Percentiles rank a stretch among this genome's conserved stretches.
Conservation (phyloP, 306 rosid species). For the Prunus fruticosa region DNA sequence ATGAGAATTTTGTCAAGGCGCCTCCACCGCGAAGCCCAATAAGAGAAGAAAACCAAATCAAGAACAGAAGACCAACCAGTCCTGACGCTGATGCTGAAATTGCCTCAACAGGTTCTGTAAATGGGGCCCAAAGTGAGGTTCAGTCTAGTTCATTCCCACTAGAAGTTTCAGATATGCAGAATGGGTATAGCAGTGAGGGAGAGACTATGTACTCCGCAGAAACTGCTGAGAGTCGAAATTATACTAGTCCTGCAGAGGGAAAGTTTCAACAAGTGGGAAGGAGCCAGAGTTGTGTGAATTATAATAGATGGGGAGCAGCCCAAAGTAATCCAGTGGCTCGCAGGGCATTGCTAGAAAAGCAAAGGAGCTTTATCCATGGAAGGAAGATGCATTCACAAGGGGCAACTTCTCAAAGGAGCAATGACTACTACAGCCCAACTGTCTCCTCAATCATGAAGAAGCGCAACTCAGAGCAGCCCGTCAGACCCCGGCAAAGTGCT, state of each 20-base stretch:
- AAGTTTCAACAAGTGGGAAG: conserved; percentile 83
- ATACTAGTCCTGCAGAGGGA: conserved; percentile 66
- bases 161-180: conserved; percentile 51
- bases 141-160: conserved; percentile 74
- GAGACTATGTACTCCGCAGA: conserved; percentile 99
- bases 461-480: conserved; percentile 59
- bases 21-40: conserved; percentile 42
- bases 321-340: conserved; percentile 66
- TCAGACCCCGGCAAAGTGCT: conserved; percentile 64
- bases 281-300: conserved; percentile 92
- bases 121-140: conserved; percentile 69
- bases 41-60: conserved; percentile 39
- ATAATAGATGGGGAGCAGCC: conserved; percentile 69
- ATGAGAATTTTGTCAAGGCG: conserved; percentile 36
- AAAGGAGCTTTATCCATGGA: conserved; percentile 74
- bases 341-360: conserved; percentile 59
- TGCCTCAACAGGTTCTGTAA: conserved; percentile 78
- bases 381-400: conserved; percentile 88
- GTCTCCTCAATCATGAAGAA: conserved; percentile 91
- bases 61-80: conserved; percentile 22
- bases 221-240: conserved; percentile 92
- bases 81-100: conserved; percentile 47
- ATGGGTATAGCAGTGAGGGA: conserved; percentile 80
- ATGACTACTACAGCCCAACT: conserved; percentile 90
- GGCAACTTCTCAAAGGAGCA: conserved; percentile 84